Conservation (phyloP, 176 grass and related monocot species). For the Triticum monococcum region DNA sequence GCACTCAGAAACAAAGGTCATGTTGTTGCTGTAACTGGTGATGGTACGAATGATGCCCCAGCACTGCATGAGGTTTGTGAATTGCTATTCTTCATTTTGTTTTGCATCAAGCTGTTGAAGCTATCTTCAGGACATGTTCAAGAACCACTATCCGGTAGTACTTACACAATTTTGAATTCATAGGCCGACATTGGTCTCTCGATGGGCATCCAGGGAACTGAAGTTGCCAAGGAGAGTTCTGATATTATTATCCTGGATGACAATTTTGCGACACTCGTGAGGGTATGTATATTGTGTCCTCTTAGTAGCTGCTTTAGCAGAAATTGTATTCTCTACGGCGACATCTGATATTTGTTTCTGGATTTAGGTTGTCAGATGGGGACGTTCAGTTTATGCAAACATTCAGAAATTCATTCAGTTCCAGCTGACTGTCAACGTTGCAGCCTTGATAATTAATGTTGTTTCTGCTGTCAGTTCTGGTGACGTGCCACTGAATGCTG, state of each 20-base stretch:
- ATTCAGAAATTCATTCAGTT: slow-evolving; percentile 99
- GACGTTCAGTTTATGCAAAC: slow-evolving; percentile 90
- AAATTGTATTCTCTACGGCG: not conserved
- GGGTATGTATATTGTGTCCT: slow-evolving; percentile 36
- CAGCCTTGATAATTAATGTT: slow-evolving; percentile 90
- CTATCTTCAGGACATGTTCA: not conserved
- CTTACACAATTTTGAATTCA: slow-evolving; percentile 38
- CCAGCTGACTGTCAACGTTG: slow-evolving; percentile 91
- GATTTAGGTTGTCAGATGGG: slow-evolving; percentile 92
- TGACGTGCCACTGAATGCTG: slow-evolving; percentile 88
- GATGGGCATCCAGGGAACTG: slow-evolving; percentile 98
- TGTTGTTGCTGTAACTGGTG: slow-evolving; percentile 95
- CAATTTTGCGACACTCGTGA: slow-evolving; percentile 93
- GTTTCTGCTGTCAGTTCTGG: slow-evolving; percentile 84
- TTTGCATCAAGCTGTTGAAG: not conserved
- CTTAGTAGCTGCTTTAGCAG: not conserved
- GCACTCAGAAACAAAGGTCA: slow-evolving; percentile 67
- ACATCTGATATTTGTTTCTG: slow-evolving; percentile 36
- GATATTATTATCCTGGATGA: slow-evolving; percentile 99
- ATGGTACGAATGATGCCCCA: slow-evolving; percentile 97
- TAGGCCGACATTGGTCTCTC: slow-evolving; percentile 97
- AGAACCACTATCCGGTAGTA: not conserved
- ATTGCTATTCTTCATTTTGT: not conserved
- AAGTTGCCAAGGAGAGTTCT: slow-evolving; percentile 99
- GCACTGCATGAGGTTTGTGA: slow-evolving; percentile 83